These are phyloP conservation scores for Trametes cingulata DNA, from an alignment of 768 basidiomycete genomes.

Conservation along the genomic window DNA sequence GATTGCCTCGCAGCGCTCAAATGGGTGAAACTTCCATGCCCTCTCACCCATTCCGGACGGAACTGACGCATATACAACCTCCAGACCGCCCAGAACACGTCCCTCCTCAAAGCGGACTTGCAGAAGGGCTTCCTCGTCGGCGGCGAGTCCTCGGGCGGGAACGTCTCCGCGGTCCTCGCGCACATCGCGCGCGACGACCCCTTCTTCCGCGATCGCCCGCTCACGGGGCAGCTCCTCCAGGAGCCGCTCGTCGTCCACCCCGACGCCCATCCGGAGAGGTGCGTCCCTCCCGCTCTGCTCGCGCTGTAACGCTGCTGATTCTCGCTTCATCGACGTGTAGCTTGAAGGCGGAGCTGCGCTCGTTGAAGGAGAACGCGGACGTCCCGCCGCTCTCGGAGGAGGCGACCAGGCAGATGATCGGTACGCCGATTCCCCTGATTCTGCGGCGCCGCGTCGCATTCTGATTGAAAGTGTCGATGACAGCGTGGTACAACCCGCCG, in stretches of 20 bases:
- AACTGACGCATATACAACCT: background rate
- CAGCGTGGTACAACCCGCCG: slow-evolving; percentile 5
- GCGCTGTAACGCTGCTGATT: too few species aligned
- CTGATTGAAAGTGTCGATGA: background rate
- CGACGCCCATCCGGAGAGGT: slow-evolving; percentile 19
- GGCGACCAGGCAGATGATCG: background rate
- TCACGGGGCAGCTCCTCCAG: slow-evolving; percentile 30
- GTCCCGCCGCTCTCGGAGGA: background rate
- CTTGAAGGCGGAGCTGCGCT: slow-evolving; percentile 25
- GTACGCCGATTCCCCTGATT: too few species aligned
- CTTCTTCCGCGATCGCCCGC: slow-evolving; percentile 20
- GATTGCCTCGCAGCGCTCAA: slow-evolving; percentile 28
- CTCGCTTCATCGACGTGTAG: background rate
- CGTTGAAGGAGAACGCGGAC: slow-evolving; percentile 19
- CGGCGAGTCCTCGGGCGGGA: slow-evolving; percentile 30
- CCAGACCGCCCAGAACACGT: slow-evolving; percentile 16
- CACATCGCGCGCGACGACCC: slow-evolving; percentile 31
- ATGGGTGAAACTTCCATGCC: slow-evolving; percentile 18
- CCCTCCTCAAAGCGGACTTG: slow-evolving; percentile 18
- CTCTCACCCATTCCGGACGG: background rate
- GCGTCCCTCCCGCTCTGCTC: background rate
- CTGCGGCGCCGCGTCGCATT: background rate
- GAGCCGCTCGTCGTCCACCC: slow-evolving; percentile 24
- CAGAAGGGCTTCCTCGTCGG: slow-evolving; percentile 30
- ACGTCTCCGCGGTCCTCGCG: slow-evolving; percentile 26